Evolutionary conservation across 2,329 filamentous ascomycete species (phyloP), one percentile per base, ranked within the genome.

Genomic region (Pyrenophora teres): DNA sequence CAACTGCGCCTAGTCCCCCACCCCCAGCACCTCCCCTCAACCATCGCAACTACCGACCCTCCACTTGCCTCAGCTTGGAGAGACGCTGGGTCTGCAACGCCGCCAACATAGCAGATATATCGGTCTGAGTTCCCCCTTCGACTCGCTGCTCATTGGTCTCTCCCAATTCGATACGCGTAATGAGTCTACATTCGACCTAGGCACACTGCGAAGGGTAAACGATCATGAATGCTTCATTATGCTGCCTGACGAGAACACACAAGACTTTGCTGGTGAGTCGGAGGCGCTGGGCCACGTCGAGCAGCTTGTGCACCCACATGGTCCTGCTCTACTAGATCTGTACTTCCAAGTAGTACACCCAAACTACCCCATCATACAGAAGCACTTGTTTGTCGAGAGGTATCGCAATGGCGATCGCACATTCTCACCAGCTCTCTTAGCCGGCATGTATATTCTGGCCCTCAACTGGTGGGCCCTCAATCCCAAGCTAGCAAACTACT

Each of bases 391-490:
- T 62, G 78, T 89, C 56, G 88, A 92, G 70, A 88, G 89, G 67
- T 90, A 92, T 75, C 84, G 86, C 41, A 83, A 85, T 62, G 86
- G 86, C 36, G 84, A 89, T 63, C 83, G 83, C 46, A 86, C 89
- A 60, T 89, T 93, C 66, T 87, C 89, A 12, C 89, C 90, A 1
- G 84, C 88, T 9, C 77, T 94, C 21, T 79, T 95, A 13, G 89
- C 89, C 27, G 89, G 89, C 46, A 86, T 95, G 63, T 94, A 96
- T 66, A 85, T 96, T 19, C 78, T 96, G 19, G 90, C 92, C 7
- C 83, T 95, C 65, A 92, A 93, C 71, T 96, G 92, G 87, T 94
- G 92, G 86, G 85, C 90, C 44, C 82, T 89, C 56, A 87, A 86
- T 56, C 82, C 86, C 15, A 83, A 85, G 18, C 80, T 93, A 19